These are phyloP conservation scores for Talaromyces pinophilus DNA, from an alignment of 2,329 filamentous ascomycete genomes.

Conservation along the genomic window DNA sequence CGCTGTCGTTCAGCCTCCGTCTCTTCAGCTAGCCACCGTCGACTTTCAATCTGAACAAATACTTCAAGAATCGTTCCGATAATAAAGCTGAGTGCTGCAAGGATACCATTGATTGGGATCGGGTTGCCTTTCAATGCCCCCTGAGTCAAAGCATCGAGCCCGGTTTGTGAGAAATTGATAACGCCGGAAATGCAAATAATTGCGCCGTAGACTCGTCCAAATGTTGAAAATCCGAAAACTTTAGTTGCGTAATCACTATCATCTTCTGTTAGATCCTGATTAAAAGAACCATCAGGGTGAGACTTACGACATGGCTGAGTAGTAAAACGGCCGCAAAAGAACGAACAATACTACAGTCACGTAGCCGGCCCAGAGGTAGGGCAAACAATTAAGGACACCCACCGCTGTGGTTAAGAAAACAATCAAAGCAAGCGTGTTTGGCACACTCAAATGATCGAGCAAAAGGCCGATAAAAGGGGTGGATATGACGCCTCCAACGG, in stretches of 20 bases:
- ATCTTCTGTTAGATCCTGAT: background rate
- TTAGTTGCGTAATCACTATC: slow-evolving; percentile 78
- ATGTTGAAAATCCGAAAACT: slow-evolving; percentile 88
- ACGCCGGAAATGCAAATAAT: slow-evolving; percentile 85
- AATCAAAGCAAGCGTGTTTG: slow-evolving; percentile 68
- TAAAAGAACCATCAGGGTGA: background rate
- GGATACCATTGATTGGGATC: slow-evolving; percentile 71
- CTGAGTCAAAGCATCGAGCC: slow-evolving; percentile 75
- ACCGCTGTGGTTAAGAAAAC: slow-evolving; percentile 72
- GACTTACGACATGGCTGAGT: slow-evolving; percentile 74
- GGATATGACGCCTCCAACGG: slow-evolving; percentile 74
- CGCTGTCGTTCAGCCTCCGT: slow-evolving; percentile 32
- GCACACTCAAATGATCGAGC: slow-evolving; percentile 75
- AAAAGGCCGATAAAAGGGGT: slow-evolving; percentile 82
- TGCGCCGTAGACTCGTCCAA: slow-evolving; percentile 86
- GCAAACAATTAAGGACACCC: slow-evolving; percentile 73
- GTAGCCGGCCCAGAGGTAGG: slow-evolving; percentile 65
- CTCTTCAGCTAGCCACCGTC: slow-evolving; percentile 20
- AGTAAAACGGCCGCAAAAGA: slow-evolving; percentile 84
- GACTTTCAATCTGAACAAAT: slow-evolving; percentile 56
- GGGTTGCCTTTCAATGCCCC: slow-evolving; percentile 70
- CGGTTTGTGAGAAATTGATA: slow-evolving; percentile 79
- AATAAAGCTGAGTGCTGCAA: slow-evolving; percentile 63
- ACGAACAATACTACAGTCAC: slow-evolving; percentile 80
- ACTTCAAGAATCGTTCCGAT: slow-evolving; percentile 66